Conservation (phyloP, 2,329 filamentous ascomycete genomes). For the Neofusicoccum cordaticola region DNA sequence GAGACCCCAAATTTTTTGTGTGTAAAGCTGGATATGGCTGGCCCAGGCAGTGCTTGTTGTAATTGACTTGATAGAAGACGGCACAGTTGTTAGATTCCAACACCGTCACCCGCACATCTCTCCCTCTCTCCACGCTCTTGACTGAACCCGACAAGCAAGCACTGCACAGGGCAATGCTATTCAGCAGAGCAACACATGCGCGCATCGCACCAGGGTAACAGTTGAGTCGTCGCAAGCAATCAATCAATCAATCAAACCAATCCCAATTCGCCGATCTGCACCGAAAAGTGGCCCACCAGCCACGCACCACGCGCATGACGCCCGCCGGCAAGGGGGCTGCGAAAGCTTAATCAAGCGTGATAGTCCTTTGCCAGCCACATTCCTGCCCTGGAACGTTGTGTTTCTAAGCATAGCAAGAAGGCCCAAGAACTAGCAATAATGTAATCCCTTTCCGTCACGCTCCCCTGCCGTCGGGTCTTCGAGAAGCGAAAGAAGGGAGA, state of each 20-base stretch:
- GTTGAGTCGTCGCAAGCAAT: not conserved
- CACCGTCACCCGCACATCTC: not conserved
- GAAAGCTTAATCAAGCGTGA: not conserved
- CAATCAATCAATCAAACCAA: not conserved
- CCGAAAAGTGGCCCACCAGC: not conserved
- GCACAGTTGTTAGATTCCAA: conserved; percentile 7
- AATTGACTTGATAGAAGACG: conserved; percentile 15
- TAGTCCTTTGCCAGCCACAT: not conserved
- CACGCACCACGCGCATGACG: conserved; percentile 2
- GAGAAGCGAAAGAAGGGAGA: not conserved
- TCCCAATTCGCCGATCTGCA: not conserved
- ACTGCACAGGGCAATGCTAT: not conserved
- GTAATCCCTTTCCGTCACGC: not conserved
- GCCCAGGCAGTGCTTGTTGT: conserved; percentile 12
- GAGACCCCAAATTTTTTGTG: conserved; percentile 3
- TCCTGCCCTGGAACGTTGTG: not conserved
- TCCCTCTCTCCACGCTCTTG: not conserved
- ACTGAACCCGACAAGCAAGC: not conserved
- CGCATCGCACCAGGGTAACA: not conserved
- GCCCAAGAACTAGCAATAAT: not conserved
- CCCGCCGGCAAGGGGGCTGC: not conserved
- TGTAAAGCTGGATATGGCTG: conserved; percentile 9
- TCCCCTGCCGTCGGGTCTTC: not conserved
- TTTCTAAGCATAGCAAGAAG: not conserved
- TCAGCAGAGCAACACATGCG: not conserved